Evolutionary conservation across 2,329 filamentous ascomycete genomes (phyloP).

Genomic region (Neonectria punicea): DNA sequence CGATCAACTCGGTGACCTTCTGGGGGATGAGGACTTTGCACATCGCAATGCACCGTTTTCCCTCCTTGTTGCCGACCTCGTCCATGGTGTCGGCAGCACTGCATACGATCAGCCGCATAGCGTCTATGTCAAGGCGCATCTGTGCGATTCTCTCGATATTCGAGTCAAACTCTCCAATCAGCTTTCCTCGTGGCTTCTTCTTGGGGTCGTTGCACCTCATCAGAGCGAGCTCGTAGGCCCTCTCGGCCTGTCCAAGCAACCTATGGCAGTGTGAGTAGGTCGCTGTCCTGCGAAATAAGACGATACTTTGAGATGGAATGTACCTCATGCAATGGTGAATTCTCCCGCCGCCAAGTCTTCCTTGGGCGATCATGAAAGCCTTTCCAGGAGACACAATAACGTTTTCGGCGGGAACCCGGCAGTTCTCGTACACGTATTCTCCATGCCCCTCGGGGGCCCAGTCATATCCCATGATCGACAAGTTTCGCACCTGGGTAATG

Average conservation of each 20-base stretch:
- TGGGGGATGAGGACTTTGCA: conserved; percentile 88
- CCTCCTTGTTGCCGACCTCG: conserved; percentile 81
- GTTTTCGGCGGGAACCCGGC: conserved; percentile 72
- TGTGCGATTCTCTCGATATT: conserved; percentile 90
- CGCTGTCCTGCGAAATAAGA: not conserved
- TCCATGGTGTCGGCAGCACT: conserved; percentile 94
- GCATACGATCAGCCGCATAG: conserved; percentile 82
- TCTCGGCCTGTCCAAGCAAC: conserved; percentile 65
- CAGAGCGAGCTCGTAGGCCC: conserved; percentile 20
- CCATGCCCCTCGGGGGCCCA: conserved; percentile 94
- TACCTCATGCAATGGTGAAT: conserved; percentile 27
- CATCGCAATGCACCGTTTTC: conserved; percentile 87
- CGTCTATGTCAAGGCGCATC: conserved; percentile 88
- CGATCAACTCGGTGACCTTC: conserved; percentile 82
- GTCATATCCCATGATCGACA: conserved; percentile 90
- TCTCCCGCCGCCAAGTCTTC: conserved; percentile 20
- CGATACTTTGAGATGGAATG: not conserved
- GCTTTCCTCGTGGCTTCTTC: conserved; percentile 26
- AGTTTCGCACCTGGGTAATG: conserved; percentile 86
- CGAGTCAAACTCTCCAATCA: conserved; percentile 54
- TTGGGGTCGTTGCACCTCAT: conserved; percentile 26
- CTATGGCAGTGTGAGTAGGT: conserved; percentile 76
- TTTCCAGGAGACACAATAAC: conserved; percentile 20
- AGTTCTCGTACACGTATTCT: conserved; percentile 85
- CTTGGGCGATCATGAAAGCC: conserved; percentile 23